Evolutionary conservation across 1,139 yeast species (phyloP), one percentile per base, ranked within the genome.

Genomic region (Magnusiomyces paraingens): DNA sequence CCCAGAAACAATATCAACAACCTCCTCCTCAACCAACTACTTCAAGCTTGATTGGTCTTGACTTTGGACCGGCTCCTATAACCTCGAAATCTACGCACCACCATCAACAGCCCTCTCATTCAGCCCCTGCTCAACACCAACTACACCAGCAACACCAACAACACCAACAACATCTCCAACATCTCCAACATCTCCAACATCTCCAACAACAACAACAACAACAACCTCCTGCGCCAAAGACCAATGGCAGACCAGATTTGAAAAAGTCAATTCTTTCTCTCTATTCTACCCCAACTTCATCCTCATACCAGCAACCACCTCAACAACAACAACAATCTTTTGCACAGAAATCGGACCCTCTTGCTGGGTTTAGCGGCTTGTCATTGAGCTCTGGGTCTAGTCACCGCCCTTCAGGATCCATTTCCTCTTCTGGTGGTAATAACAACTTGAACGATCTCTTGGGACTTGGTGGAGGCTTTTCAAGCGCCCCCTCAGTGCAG

Each of bases 191-290:
- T n/a, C n/a, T n/a, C 26, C 62, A 6, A 40, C 60, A 36, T 39
- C 62, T 49, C 56, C 61, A 41, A 46, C 59, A 44, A 47, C 55
- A 50, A 42, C 64, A 39, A 21, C 56, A 50, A 46, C 53, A 45
- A 51, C 58, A 18, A 49, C 56, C 47, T 15, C 21, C 45, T 4
- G 62, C 62, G 14, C 58, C 64, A 17, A 26, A 26, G 32, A 59
- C 64, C 12, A 59, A 62, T 46, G 56, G 74, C 18, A 73, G 87
- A 57, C 84, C 86, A n/a, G 97, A 91, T 65, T 77, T 93, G 68
- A 93, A 93, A 66, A 88, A 88, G 70, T 87, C 96, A 1, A 93
- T 93, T 58, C 73, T 93, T 57, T 89, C 97, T 20, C 77, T 93
- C 56, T 93, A 93, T 67, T 85, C 97, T 1, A 79, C 87, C 1